Conservation (phyloP, 2,329 filamentous ascomycete genomes). For the Aspergillus sergii region DNA sequence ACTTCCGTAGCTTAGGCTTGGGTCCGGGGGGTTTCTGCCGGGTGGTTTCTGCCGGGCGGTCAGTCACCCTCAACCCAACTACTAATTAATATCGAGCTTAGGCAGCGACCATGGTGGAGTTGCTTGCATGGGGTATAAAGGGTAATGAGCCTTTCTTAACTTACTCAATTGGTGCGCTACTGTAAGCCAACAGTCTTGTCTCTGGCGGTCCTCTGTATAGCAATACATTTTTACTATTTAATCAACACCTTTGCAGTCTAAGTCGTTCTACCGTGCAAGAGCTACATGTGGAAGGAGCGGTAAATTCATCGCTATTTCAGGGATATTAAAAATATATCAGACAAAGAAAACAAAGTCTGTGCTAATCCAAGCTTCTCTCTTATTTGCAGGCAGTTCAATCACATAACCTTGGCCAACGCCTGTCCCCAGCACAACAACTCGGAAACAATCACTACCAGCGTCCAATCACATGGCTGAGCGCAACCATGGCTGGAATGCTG, state of each 20-base stretch:
- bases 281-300: constrained; percentile 32
- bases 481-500: constrained; percentile 19
- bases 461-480: constrained; percentile 6
- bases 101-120: not conserved
- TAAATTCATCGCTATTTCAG: constrained; percentile 42
- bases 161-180: not conserved
- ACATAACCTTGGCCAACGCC: constrained; percentile 25
- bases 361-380: constrained; percentile 41
- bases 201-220: not conserved
- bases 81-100: not conserved
- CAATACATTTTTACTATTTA: not conserved
- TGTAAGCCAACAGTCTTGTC: not conserved
- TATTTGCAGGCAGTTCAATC: constrained; percentile 38
- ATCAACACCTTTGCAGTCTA: constrained; percentile 11
- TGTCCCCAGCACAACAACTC: constrained; percentile 27
- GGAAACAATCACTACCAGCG: constrained; percentile 23
- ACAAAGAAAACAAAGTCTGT: constrained; percentile 40
- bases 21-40: constrained; percentile 13
- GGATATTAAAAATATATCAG: constrained; percentile 46
- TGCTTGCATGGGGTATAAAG: not conserved
- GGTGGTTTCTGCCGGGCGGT: constrained; percentile 23
- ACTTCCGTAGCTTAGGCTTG: not conserved
- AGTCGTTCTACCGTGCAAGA: constrained; percentile 17
- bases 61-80: constrained; percentile 8
- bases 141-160: not conserved